Evolutionary conservation across 2,329 filamentous ascomycete species (phyloP).

Genomic region (Arthroderma uncinatum): DNA sequence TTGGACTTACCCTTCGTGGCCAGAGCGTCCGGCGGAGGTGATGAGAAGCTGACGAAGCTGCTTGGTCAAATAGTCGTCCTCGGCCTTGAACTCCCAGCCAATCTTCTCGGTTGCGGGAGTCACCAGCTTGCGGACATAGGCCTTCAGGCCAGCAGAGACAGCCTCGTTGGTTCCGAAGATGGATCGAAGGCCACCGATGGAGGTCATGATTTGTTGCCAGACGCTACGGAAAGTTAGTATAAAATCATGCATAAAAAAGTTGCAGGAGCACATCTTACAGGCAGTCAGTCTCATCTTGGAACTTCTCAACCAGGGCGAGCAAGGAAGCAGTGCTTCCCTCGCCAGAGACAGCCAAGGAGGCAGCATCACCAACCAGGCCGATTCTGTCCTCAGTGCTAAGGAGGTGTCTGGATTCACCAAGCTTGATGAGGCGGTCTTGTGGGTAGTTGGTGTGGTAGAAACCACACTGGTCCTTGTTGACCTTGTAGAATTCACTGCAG

Average conservation of each 20-base stretch:
- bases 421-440: conserved; percentile 65
- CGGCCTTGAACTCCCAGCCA: conserved; percentile 71
- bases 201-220: conserved; percentile 73
- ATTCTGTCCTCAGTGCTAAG: conserved; percentile 85
- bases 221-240: conserved; percentile 41
- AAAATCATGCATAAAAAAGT: not conserved
- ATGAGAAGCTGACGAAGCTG: conserved; percentile 77
- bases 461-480: conserved; percentile 80
- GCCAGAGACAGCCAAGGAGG: conserved; percentile 78
- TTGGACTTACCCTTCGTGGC: conserved; percentile 57
- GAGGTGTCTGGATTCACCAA: conserved; percentile 63
- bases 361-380: conserved; percentile 78
- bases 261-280: conserved; percentile 40
- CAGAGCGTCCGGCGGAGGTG: conserved; percentile 59
- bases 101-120: conserved; percentile 63
- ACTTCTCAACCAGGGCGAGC: conserved; percentile 73
- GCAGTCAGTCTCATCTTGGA: conserved; percentile 69
- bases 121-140: conserved; percentile 68
- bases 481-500: conserved; percentile 72
- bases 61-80: conserved; percentile 70
- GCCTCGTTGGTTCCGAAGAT: conserved; percentile 68
- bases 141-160: conserved; percentile 61
- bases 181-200: conserved; percentile 65
- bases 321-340: conserved; percentile 71
- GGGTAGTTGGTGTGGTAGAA: conserved; percentile 94